Conservation (phyloP, 1,284 basidiomycete genomes). For the Puccinia novopanici region DNA sequence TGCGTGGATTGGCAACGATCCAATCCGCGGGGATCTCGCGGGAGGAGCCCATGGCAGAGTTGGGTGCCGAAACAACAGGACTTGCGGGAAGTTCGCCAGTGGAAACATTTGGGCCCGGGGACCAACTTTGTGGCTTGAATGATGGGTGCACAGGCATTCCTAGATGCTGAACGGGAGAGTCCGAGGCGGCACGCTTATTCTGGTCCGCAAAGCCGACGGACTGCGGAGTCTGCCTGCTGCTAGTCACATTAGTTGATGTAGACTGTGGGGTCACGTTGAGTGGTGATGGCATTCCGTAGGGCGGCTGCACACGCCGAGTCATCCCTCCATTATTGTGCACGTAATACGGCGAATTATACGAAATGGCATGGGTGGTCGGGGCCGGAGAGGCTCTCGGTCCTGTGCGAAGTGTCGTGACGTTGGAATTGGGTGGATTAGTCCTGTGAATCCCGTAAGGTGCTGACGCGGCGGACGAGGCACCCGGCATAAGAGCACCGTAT, state of each 20-base stretch:
- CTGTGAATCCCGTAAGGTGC: background rate
- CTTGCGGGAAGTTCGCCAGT: background rate
- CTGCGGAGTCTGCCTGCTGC: background rate
- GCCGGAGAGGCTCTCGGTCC: constrained; percentile 25
- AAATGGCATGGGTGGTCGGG: constrained; percentile 2
- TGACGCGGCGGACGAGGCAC: constrained; percentile 17
- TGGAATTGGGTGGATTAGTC: background rate
- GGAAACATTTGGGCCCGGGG: constrained; percentile 1
- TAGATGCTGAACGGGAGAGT: constrained; percentile 43
- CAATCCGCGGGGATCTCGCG: constrained; percentile 41
- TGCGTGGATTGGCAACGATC: constrained; percentile 27
- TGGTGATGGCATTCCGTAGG: constrained; percentile 31
- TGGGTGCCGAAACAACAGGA: constrained; percentile 16
- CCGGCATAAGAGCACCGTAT: constrained; percentile 39
- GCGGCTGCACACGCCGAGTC: constrained; percentile 1
- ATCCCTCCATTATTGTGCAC: background rate
- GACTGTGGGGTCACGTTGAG: constrained; percentile 43
- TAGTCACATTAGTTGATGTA: constrained; percentile 14
- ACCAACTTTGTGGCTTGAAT: constrained; percentile 22
- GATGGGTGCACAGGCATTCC: background rate
- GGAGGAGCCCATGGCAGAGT: constrained; percentile 8
- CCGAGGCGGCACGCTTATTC: constrained; percentile 20
- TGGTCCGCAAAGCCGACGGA: constrained; percentile 29
- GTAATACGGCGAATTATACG: constrained; percentile 17
- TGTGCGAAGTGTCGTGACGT: constrained; percentile 8